Evolutionary conservation across 805 yeast species (phyloP).

Genomic region (Suhomyces canberraensis): DNA sequence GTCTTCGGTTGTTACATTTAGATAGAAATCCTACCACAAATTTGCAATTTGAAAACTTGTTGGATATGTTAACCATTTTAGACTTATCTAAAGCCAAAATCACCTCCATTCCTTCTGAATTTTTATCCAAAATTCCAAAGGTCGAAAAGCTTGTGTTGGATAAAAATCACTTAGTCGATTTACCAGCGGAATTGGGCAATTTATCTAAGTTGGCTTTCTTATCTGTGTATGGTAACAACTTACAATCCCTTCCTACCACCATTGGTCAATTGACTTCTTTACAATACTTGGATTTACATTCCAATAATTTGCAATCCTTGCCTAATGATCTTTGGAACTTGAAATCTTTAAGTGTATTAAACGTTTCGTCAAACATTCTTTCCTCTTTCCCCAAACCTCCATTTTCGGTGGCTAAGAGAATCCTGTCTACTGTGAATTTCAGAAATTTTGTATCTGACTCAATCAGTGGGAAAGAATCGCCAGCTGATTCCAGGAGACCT

Average conservation of each 20-base stretch:
- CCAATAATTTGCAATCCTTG: conserved; percentile 71
- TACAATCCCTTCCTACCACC: conserved; percentile 65
- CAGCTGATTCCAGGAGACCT: conserved; percentile 7
- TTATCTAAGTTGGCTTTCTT: conserved; percentile 60
- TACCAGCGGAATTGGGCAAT: conserved; percentile 66
- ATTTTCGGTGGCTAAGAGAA: conserved; percentile 27
- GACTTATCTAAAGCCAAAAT: conserved; percentile 82
- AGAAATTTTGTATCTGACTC: conserved; percentile 9
- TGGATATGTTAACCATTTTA: conserved; percentile 63
- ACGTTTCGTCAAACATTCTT: conserved; percentile 71
- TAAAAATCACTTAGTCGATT: conserved; percentile 72
- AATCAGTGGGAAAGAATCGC: conserved; percentile 4
- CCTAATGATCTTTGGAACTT: conserved; percentile 68
- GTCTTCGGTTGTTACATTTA: conserved; percentile 64
- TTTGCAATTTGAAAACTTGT: conserved; percentile 50
- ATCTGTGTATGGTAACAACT: conserved; percentile 70
- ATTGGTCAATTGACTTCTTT: conserved; percentile 60
- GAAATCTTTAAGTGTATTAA: conserved; percentile 53
- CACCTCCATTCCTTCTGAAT: conserved; percentile 63
- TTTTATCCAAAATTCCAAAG: conserved; percentile 58
- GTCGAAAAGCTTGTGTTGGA: conserved; percentile 74
- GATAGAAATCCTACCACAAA: conserved; percentile 84
- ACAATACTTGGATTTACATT: conserved; percentile 72
- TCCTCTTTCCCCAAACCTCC: conserved; percentile 57
- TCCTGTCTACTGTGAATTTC: conserved; percentile 29